phyloP scores from a whole-genome alignment of 805 yeast genomes.

The Yamadazyma sp. region DNA sequence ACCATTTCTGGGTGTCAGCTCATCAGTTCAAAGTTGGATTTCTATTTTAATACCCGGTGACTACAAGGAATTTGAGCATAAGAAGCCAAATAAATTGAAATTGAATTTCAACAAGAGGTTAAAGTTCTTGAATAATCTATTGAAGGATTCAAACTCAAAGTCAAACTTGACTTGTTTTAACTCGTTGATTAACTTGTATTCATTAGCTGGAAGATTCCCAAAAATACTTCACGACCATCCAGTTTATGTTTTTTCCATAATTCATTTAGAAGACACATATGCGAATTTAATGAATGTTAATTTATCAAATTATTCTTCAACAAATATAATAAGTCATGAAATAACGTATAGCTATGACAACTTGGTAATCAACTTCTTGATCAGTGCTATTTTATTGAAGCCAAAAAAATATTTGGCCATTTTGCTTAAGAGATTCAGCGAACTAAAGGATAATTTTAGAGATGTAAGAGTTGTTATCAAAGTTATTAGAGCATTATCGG shows the following conservation, averaged over 20 bases:
- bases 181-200: slow-evolving; percentile 31
- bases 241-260: slow-evolving; percentile 26
- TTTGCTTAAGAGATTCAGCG: slow-evolving; percentile 21
- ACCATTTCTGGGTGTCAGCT: slow-evolving; percentile 13
- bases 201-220: slow-evolving; percentile 32
- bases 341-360: slow-evolving; percentile 18
- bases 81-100: slow-evolving; percentile 28
- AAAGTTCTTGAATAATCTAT: slow-evolving; percentile 25
- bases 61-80: slow-evolving; percentile 26
- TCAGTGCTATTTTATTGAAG: slow-evolving; percentile 34
- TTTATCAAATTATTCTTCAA: slow-evolving; percentile 10
- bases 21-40: slow-evolving; percentile 27
- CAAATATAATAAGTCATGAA: slow-evolving; percentile 4
- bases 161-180: slow-evolving; percentile 32
- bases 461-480: slow-evolving; percentile 26
- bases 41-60: slow-evolving; percentile 33
- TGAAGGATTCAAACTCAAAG: slow-evolving; percentile 26
- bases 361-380: slow-evolving; percentile 25
- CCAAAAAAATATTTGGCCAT: slow-evolving; percentile 28
- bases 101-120: slow-evolving; percentile 35
- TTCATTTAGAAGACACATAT: slow-evolving; percentile 31
- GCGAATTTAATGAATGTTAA: slow-evolving; percentile 17
- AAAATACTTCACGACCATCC: slow-evolving; percentile 20
- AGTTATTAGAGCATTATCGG: slow-evolving; percentile 29
- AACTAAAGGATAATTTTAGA: slow-evolving; percentile 20